Base-by-base conservation (phyloP, 495 filamentous ascomycete species). In the Penicillium flavigenum region DNA sequence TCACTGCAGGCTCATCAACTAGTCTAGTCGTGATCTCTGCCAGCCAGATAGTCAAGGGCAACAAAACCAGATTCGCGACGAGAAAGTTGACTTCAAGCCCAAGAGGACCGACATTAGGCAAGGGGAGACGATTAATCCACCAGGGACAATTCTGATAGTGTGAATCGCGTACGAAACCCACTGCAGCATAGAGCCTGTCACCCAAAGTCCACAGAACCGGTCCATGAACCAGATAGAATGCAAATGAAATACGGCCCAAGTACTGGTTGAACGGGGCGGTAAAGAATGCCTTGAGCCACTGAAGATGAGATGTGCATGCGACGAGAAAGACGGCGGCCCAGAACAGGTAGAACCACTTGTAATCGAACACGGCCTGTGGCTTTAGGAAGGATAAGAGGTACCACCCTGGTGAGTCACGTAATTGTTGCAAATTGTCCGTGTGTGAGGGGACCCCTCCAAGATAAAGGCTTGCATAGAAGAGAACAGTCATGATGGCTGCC, bases 151-250 rank as follows among this genome's bases (percentile, higher is more conserved):
- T 62, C 16, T 56, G 49, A 10, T 58, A 26, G 54, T 79, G 72
- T 8, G 57, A 56, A 14, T 76, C 72, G 24, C 66, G 68, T 27
- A 54, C 54, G 70, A 78, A 83, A 0, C 84, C 84, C 0, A 73
- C 71, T 9, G 81, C 80, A 4, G 76, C 71, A 64, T 87, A 86
- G 5, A 81, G 9, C 20, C 76, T 55, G 54, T 78, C 74, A 17
- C 67, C 73, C 27, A 77, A 54, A 4, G 63, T 65, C 66, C 67
- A 72, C 19, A 80, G 63, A 12, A 79, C 69, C 3, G 78, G 78
- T n/a, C 79, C 79, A 60, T 84, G 82, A 5, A 83, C 75, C 41
- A 84, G 66, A 59, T 84, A 84, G 7, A 84, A 72, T 16, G 77
- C 70, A 57, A 74, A 85, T 0, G 78, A 81, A 26, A 85, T 67